phyloP scores from a whole-genome alignment of 805 yeast species.

The Candida sakaeoensis region DNA sequence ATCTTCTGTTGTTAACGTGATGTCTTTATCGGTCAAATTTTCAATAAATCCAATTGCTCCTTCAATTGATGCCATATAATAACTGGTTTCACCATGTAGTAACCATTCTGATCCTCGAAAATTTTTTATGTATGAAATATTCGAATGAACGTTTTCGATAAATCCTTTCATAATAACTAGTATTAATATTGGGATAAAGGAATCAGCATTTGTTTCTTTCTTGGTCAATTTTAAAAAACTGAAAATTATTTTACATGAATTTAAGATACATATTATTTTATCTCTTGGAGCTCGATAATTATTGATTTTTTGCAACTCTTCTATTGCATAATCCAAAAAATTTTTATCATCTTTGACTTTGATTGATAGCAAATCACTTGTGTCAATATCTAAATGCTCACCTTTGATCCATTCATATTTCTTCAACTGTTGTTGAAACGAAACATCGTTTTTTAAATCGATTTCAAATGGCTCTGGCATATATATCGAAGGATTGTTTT shows the following conservation, averaged over 20 bases:
- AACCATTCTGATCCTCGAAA: constrained; percentile 74
- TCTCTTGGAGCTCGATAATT: constrained; percentile 91
- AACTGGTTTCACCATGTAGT: constrained; percentile 80
- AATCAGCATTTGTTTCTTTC: constrained; percentile 80
- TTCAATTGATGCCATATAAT: constrained; percentile 84
- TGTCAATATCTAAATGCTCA: constrained; percentile 71
- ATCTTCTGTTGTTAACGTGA: constrained; percentile 36
- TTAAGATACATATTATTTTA: constrained; percentile 84
- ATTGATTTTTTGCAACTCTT: constrained; percentile 74
- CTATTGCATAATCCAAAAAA: constrained; percentile 61
- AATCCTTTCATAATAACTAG: constrained; percentile 71
- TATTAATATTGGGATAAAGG: constrained; percentile 85
- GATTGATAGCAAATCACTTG: constrained; percentile 22
- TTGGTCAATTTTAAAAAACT: constrained; percentile 75
- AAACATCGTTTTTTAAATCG: constrained; percentile 61
- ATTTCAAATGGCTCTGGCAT: constrained; percentile 45
- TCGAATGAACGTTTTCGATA: constrained; percentile 65
- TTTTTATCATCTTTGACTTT: constrained; percentile 26
- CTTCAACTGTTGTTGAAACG: constrained; percentile 48
- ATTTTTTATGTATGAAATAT: constrained; percentile 79
- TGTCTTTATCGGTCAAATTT: constrained; percentile 50
- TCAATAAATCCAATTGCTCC: constrained; percentile 83
- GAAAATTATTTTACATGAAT: constrained; percentile 89
- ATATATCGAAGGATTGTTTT: constrained; percentile 12
- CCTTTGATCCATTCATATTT: constrained; percentile 73